These are phyloP conservation scores for Wickerhamiella occidentalis DNA, from an alignment of 805 yeast genomes.

Conservation along the genomic window DNA sequence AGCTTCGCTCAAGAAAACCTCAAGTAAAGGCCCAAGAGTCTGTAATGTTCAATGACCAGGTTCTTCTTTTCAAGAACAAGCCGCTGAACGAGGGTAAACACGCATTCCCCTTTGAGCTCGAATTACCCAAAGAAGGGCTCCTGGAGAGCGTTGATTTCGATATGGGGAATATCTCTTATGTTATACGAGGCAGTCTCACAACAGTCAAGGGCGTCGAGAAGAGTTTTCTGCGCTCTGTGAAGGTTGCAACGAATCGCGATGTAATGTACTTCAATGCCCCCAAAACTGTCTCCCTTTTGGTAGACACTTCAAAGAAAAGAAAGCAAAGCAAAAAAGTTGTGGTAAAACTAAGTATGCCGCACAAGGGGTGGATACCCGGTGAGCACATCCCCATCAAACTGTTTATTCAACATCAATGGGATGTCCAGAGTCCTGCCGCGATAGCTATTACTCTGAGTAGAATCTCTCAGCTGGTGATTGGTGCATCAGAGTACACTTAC, in stretches of 20 bases:
- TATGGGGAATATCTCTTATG: slow-evolving; percentile 67
- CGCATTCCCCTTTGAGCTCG: slow-evolving; percentile 72
- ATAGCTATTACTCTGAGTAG: slow-evolving; percentile 69
- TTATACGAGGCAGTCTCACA: slow-evolving; percentile 36
- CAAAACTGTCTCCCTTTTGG: slow-evolving; percentile 49
- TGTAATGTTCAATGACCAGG: slow-evolving; percentile 16
- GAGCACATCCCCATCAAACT: slow-evolving; percentile 66
- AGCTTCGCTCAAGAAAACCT: neutral
- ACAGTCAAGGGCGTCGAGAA: slow-evolving; percentile 15
- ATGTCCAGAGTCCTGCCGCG: slow-evolving; percentile 57
- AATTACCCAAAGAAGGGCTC: slow-evolving; percentile 60
- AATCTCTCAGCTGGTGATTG: slow-evolving; percentile 38
- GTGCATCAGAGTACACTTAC: slow-evolving; percentile 34
- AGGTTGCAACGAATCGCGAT: slow-evolving; percentile 60
- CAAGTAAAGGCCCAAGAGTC: neutral
- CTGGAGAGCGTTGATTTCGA: slow-evolving; percentile 72
- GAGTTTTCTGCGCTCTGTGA: slow-evolving; percentile 7
- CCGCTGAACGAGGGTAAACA: slow-evolving; percentile 50
- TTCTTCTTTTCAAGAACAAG: slow-evolving; percentile 12
- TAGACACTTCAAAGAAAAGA: slow-evolving; percentile 35
- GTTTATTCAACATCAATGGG: slow-evolving; percentile 54
- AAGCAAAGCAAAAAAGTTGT: slow-evolving; percentile 24
- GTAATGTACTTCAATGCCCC: slow-evolving; percentile 54
- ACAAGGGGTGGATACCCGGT: slow-evolving; percentile 66
- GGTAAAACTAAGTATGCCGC: slow-evolving; percentile 37